Conservation (phyloP, 225 moss, liverwort and hornwort genomes). For the Ulota crispa region DNA sequence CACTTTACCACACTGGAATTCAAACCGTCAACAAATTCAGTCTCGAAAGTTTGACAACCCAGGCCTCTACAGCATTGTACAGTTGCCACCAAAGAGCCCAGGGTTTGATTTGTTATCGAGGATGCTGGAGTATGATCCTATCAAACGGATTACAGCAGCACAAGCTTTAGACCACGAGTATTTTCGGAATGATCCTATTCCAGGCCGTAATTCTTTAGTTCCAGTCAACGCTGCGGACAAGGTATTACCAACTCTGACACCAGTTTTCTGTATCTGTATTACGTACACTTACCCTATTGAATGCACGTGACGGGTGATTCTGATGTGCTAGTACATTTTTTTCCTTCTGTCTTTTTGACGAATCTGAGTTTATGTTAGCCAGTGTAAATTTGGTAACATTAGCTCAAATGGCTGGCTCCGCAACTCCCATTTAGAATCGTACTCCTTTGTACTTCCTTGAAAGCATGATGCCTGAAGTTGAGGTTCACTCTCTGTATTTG, state of each 20-base stretch:
- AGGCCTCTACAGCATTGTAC: conserved; percentile 77
- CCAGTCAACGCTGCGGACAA: conserved; percentile 77
- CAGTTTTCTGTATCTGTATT: not conserved
- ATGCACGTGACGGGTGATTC: not conserved
- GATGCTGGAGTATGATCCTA: conserved; percentile 97
- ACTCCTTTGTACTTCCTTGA: not conserved
- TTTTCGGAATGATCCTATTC: conserved; percentile 85
- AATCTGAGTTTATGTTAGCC: conserved; percentile 1
- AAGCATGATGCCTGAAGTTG: not conserved
- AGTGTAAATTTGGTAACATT: not conserved
- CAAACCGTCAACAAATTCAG: conserved; percentile 75
- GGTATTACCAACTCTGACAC: conserved; percentile 27
- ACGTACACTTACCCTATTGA: not conserved
- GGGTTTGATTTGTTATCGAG: conserved; percentile 87
- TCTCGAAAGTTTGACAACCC: conserved; percentile 88
- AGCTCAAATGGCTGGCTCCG: not conserved
- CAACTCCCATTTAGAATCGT: not conserved
- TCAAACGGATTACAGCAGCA: conserved; percentile 90
- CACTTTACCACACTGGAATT: conserved; percentile 79
- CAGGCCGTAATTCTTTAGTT: conserved; percentile 92
- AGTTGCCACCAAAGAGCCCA: conserved; percentile 68
- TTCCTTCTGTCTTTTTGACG: not conserved
- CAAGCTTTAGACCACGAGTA: conserved; percentile 98
- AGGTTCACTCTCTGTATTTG: conserved; percentile 1
- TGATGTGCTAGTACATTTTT: conserved; percentile 10